Percentiles rank a stretch among this genome's conserved stretches.
Conservation (phyloP, 495 filamentous ascomycete genomes). For the Neurospora terricola region DNA sequence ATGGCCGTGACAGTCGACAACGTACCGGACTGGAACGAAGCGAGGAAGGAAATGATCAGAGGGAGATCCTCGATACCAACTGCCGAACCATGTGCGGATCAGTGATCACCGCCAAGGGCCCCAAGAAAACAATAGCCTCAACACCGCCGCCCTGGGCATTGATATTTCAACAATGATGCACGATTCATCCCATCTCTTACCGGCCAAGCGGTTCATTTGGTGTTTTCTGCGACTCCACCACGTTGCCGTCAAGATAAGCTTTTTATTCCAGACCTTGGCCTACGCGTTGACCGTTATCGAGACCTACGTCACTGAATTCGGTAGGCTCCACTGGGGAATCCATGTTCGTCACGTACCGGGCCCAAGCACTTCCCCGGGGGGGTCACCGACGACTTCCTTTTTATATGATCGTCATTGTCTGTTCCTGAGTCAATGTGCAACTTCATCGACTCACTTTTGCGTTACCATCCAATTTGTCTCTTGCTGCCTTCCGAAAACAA, state of each 20-base stretch:
- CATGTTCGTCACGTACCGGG: not conserved
- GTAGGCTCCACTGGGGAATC: not conserved
- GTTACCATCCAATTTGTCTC: not conserved
- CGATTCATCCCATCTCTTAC: not conserved
- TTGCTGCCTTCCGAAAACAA: not conserved
- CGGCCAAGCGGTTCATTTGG: not conserved
- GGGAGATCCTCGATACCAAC: not conserved
- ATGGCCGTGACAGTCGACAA: no score
- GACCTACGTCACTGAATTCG: not conserved
- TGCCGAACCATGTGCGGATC: not conserved
- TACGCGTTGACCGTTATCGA: not conserved
- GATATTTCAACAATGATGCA: not conserved
- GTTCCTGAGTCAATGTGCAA: not conserved
- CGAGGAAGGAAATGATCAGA: not conserved
- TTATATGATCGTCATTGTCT: not conserved
- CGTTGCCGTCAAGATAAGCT: not conserved
- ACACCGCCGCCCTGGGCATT: not conserved
- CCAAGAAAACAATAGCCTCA: not conserved
- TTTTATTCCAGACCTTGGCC: not conserved
- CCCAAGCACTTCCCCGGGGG: not conserved
- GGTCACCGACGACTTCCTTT: not conserved
- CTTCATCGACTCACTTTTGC: not conserved
- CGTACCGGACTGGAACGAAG: no score
- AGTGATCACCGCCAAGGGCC: not conserved
- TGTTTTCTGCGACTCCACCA: not conserved